phyloP scores from a whole-genome alignment of 176 grass and related monocot genomes.

The Carex pumila region DNA sequence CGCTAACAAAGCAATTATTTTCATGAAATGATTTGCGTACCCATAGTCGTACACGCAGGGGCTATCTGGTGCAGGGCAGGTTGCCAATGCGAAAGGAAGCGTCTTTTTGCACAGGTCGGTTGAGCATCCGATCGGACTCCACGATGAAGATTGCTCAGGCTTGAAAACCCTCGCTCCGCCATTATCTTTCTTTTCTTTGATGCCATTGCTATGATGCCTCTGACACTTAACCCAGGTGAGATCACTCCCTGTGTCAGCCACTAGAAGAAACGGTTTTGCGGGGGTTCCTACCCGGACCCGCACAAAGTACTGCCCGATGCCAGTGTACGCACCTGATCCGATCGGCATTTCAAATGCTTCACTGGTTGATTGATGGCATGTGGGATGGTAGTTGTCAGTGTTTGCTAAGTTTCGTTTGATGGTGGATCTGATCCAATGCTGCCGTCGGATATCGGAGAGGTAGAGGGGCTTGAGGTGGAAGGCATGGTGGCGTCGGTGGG shows the following conservation, averaged over 20 bases:
- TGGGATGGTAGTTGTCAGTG: background rate
- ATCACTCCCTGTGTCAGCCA: slow-evolving; percentile 65
- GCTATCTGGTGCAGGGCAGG: slow-evolving; percentile 1
- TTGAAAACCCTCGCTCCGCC: slow-evolving; percentile 18
- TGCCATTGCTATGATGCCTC: background rate
- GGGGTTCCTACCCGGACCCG: slow-evolving; percentile 68
- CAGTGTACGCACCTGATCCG: slow-evolving; percentile 36
- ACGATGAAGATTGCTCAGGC: slow-evolving; percentile 51
- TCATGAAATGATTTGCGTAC: background rate
- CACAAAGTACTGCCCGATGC: slow-evolving; percentile 60
- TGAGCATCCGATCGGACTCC: slow-evolving; percentile 49
- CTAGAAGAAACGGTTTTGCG: slow-evolving; percentile 45
- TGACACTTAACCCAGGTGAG: slow-evolving; percentile 92
- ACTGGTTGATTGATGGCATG: background rate
- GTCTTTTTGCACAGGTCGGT: slow-evolving; percentile 26
- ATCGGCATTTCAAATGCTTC: slow-evolving; percentile 67
- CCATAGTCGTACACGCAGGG: slow-evolving; percentile 46
- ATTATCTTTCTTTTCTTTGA: background rate
- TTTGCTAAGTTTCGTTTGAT: background rate
- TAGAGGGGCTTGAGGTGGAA: slow-evolving; percentile 7
- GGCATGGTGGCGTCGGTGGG: background rate
- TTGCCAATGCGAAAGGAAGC: slow-evolving; percentile 30
- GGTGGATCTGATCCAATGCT: slow-evolving; percentile 20
- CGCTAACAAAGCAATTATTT: no score
- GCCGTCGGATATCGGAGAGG: slow-evolving; percentile 18